Percentiles rank a stretch among this genome's conserved stretches.
phyloP scores from a whole-genome alignment of 148 eudicot genomes.

The Talinum fruticosum region DNA sequence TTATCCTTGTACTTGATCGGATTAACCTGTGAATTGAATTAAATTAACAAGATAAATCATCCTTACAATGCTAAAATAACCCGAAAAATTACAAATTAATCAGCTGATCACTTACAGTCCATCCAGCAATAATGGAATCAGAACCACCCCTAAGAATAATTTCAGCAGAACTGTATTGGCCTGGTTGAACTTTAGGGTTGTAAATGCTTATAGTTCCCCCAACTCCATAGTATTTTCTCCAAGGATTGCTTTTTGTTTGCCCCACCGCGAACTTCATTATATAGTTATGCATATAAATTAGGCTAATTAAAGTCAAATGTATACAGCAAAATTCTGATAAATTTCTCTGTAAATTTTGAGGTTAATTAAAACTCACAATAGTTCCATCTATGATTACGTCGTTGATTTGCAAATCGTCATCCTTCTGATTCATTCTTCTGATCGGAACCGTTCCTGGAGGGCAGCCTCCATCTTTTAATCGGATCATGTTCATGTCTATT shows the following conservation, averaged over 20 bases:
- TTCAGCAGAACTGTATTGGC: conserved; percentile 26
- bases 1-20: conserved; percentile 14
- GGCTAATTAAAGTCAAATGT: not conserved
- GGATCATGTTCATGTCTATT: conserved; percentile 16
- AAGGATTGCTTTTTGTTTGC: conserved; percentile 17
- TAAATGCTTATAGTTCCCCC: conserved; percentile 15
- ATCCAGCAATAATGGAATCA: conserved; percentile 20
- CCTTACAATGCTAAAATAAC: too few relatives aligned
- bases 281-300: not conserved
- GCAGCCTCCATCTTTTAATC: not conserved
- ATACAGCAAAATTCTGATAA: too few relatives aligned
- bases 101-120: conserved; percentile 19
- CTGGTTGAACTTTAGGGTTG: conserved; percentile 17
- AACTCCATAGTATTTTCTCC: conserved; percentile 20
- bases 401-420: not conserved
- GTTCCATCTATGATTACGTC: conserved; percentile 14
- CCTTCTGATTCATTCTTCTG: conserved; percentile 14
- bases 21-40: conserved; percentile 19
- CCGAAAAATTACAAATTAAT: too few relatives aligned
- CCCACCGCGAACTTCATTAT: conserved; percentile 13
- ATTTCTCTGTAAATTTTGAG: not conserved
- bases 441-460: conserved; percentile 7
- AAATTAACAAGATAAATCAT: too few relatives aligned
- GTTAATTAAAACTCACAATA: conserved; percentile 9
- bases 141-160: conserved; percentile 17